Evolutionary conservation across 306 rosid species (phyloP).

Genomic region (Lupinus albus): DNA sequence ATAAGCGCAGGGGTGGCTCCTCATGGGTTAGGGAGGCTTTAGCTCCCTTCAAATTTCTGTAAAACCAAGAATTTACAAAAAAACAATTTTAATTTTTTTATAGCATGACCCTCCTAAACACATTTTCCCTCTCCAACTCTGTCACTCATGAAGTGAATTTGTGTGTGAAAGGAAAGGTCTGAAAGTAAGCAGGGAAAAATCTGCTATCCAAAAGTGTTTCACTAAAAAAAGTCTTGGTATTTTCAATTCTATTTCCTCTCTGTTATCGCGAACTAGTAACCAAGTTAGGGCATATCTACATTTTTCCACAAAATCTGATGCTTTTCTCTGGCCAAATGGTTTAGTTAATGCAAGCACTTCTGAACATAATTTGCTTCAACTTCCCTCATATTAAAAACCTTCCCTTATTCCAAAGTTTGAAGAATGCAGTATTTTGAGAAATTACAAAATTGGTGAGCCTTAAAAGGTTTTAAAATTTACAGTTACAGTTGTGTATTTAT

Average conservation of each 20-base stretch:
- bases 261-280: background rate
- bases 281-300: constrained; percentile 3
- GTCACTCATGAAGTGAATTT: no score
- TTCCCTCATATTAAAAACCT: constrained; percentile 9
- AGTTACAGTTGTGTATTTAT: no score
- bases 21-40: no score
- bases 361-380: background rate
- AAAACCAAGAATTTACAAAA: background rate
- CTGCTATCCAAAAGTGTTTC: background rate
- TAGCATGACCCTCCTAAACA: no score
- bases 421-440: background rate
- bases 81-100: background rate
- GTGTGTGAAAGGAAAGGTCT: background rate
- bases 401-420: background rate
- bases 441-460: background rate
- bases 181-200: background rate
- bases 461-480: constrained; percentile 1
- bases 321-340: background rate
- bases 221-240: constrained; percentile 2
- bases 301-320: background rate
- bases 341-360: constrained; percentile 1
- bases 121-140: no score
- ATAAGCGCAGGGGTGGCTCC: background rate
- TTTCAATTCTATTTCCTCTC: constrained; percentile 2
- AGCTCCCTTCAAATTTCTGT: no score